Evolutionary conservation across 495 filamentous ascomycete genomes (phyloP).

Genomic region (Penicillium canescens): DNA sequence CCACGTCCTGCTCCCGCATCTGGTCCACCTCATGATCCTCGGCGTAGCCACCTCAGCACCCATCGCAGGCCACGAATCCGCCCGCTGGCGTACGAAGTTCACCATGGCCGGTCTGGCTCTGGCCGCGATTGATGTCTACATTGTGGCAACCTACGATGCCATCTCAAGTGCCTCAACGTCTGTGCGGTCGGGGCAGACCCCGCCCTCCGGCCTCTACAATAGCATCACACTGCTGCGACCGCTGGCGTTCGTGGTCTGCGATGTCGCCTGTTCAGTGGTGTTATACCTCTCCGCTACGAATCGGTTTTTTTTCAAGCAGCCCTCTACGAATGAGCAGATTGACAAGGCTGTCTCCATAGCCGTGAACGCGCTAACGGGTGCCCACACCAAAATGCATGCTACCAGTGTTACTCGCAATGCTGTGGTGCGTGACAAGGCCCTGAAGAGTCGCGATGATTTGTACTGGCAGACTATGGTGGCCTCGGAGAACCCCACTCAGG

Average conservation of each 20-base stretch:
- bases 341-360: conserved; percentile 40
- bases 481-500: conserved; percentile 31
- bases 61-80: conserved; percentile 55
- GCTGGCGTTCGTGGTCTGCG: conserved; percentile 58
- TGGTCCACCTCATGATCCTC: conserved; percentile 69
- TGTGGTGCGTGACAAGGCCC: conserved; percentile 54
- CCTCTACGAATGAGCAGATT: conserved; percentile 46
- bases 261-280: conserved; percentile 58
- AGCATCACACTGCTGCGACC: conserved; percentile 58
- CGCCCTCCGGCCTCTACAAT: conserved; percentile 63
- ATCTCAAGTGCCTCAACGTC: conserved; percentile 43
- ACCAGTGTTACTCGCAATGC: conserved; percentile 58
- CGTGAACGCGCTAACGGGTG: conserved; percentile 42
- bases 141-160: conserved; percentile 62
- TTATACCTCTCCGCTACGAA: conserved; percentile 79
- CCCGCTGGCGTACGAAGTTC: conserved; percentile 68
- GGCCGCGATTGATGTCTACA: conserved; percentile 64
- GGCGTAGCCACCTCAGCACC: conserved; percentile 61
- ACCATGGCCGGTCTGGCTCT: conserved; percentile 61
- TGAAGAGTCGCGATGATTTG: conserved; percentile 53
- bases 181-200: conserved; percentile 35
- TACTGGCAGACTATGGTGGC: conserved; percentile 58
- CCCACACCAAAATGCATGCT: conserved; percentile 52
- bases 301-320: conserved; percentile 59
- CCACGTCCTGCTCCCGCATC: conserved; percentile 69